A percentile compares a stretch with the other conserved stretches of the same genome.
Conservation (phyloP, 768 basidiomycete species). For the Boletus pseudo-olivaceus region DNA sequence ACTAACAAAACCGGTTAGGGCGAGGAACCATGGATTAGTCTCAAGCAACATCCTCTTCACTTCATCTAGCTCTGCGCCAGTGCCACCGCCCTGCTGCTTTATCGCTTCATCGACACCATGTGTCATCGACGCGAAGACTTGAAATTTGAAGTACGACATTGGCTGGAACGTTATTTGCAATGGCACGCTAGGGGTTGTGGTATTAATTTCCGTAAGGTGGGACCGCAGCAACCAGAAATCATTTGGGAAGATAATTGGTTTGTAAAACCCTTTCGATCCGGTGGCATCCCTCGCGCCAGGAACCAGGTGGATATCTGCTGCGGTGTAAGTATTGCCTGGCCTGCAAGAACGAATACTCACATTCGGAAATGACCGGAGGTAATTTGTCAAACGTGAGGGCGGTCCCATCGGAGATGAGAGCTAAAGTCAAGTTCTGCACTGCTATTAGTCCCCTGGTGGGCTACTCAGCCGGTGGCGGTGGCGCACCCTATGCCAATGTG, state of each 20-base stretch:
- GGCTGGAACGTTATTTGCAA: slow-evolving; percentile 82
- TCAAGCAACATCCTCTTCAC: slow-evolving; percentile 91
- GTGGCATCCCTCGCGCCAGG: slow-evolving; percentile 58
- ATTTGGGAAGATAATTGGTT: slow-evolving; percentile 88
- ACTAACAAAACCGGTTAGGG: slow-evolving; percentile 79
- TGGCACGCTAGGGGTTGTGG: slow-evolving; percentile 74
- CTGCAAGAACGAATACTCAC: slow-evolving; percentile 40
- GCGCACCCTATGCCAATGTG: slow-evolving; percentile 79
- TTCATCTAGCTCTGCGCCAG: slow-evolving; percentile 82
- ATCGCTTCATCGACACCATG: slow-evolving; percentile 83
- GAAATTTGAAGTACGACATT: slow-evolving; percentile 84
- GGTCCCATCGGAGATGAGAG: slow-evolving; percentile 71
- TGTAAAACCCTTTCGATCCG: slow-evolving; percentile 69
- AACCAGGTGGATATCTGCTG: slow-evolving; percentile 60
- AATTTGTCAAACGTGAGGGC: slow-evolving; percentile 51
- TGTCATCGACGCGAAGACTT: slow-evolving; percentile 80
- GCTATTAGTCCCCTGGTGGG: slow-evolving; percentile 3
- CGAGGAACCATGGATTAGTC: slow-evolving; percentile 86
- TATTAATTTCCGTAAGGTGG: slow-evolving; percentile 81
- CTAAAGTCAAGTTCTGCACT: slow-evolving; percentile 79
- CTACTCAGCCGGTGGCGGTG: background rate
- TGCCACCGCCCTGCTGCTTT: slow-evolving; percentile 63
- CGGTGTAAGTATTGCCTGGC: slow-evolving; percentile 10
- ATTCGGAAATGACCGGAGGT: slow-evolving; percentile 56
- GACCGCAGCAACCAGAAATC: slow-evolving; percentile 92